These are phyloP conservation scores for Pueraria montana DNA, from an alignment of 306 rosid genomes.

Conservation along the genomic window DNA sequence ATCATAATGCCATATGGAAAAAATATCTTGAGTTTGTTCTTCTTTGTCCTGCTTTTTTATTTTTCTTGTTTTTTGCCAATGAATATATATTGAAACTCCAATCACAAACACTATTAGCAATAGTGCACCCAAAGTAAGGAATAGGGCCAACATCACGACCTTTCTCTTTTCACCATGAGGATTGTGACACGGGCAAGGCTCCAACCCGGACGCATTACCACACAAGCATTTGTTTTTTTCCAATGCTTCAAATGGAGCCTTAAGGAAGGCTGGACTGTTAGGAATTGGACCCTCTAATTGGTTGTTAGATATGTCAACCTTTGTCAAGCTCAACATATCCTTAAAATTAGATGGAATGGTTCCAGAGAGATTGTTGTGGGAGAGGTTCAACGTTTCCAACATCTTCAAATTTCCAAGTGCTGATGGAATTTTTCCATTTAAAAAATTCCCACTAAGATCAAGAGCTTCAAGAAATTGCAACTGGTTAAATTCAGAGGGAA, in stretches of 20 bases:
- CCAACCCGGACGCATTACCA: conserved; percentile 27
- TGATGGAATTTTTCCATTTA: conserved; percentile 49
- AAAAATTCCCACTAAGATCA: conserved; percentile 56
- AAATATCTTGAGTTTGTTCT: conserved; percentile 31
- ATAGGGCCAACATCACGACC: background rate
- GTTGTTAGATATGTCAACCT: conserved; percentile 53
- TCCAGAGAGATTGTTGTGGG: conserved; percentile 57
- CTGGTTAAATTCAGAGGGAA: conserved; percentile 38
- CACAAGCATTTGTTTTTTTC: conserved; percentile 40
- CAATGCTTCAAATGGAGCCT: conserved; percentile 38
- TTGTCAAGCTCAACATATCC: conserved; percentile 54
- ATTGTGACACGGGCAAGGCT: background rate
- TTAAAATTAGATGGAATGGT: conserved; percentile 48
- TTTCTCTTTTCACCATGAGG: background rate
- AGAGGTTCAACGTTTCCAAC: conserved; percentile 57
- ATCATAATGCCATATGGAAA: conserved; percentile 42
- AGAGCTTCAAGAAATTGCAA: conserved; percentile 47
- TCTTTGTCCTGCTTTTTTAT: background rate
- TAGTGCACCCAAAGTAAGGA: background rate
- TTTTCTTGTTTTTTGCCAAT: conserved; percentile 8
- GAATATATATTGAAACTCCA: conserved; percentile 17
- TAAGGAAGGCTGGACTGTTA: conserved; percentile 27
- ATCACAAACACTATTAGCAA: background rate
- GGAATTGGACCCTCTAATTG: conserved; percentile 49
- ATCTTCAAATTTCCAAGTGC: conserved; percentile 39